A percentile compares a stretch with the other conserved stretches of the same genome.
These are phyloP conservation scores for Kodamaea kaohsiungensis DNA, from an alignment of 805 yeast species.

Conservation along the genomic window DNA sequence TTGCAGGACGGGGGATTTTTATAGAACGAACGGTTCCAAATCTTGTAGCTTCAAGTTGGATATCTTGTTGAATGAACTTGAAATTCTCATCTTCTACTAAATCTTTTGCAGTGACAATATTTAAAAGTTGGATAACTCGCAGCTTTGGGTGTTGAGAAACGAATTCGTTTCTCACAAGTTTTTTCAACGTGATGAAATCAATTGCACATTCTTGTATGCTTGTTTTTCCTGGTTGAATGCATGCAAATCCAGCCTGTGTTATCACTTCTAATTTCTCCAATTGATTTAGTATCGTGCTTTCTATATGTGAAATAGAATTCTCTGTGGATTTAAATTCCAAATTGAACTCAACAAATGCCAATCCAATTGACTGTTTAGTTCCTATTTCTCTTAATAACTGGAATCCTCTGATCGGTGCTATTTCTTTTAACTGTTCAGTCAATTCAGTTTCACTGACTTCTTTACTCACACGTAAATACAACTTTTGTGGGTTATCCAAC, in stretches of 20 bases:
- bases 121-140: conserved; percentile 65
- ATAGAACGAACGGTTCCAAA: conserved; percentile 55
- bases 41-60: conserved; percentile 49
- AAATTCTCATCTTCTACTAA: conserved; percentile 50
- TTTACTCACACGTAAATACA: conserved; percentile 49
- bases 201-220: conserved; percentile 38
- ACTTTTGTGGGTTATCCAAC: conserved; percentile 47
- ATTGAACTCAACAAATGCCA: conserved; percentile 53
- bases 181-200: conserved; percentile 38
- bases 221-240: conserved; percentile 29
- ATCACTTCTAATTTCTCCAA: conserved; percentile 18
- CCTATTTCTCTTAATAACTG: conserved; percentile 48
- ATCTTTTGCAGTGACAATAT: conserved; percentile 66
- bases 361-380: conserved; percentile 54
- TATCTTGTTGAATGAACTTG: conserved; percentile 52
- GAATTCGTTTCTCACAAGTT: conserved; percentile 37
- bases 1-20: conserved; percentile 63
- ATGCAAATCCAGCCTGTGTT: conserved; percentile 32
- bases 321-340: conserved; percentile 10
- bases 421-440: conserved; percentile 37
- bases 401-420: conserved; percentile 43
- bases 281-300: conserved; percentile 13
- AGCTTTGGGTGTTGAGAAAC: conserved; percentile 40
- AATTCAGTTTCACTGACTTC: conserved; percentile 46
- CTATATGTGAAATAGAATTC: not conserved